A percentile compares a stretch with the other conserved stretches of the same genome.
phyloP scores from a whole-genome alignment of 2,329 filamentous ascomycete species.

The Fusarium burgessii region DNA sequence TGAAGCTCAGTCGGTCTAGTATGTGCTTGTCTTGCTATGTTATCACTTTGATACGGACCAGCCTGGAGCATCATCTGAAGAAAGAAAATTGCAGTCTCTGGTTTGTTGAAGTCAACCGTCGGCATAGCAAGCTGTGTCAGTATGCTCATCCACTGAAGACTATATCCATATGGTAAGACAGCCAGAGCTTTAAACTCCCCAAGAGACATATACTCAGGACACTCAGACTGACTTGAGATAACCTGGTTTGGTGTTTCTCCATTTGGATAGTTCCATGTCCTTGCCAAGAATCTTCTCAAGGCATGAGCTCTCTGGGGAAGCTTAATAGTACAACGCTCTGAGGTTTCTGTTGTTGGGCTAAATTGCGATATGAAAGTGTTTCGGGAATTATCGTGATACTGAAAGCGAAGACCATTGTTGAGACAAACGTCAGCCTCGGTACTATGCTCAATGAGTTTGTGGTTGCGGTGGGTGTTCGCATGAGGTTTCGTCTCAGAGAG shows the following conservation, averaged over 20 bases:
- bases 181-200: slow-evolving; percentile 63
- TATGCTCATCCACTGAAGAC: slow-evolving; percentile 40
- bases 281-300: slow-evolving; percentile 33
- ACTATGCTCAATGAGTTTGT: background rate
- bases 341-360: background rate
- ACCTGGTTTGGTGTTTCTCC: slow-evolving; percentile 60
- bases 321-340: slow-evolving; percentile 27
- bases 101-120: slow-evolving; percentile 41
- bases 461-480: slow-evolving; percentile 16
- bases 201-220: slow-evolving; percentile 61
- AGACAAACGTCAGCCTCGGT: slow-evolving; percentile 35
- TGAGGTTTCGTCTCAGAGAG: slow-evolving; percentile 40
- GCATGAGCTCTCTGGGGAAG: slow-evolving; percentile 17
- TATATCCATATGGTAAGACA: slow-evolving; percentile 27
- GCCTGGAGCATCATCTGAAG: slow-evolving; percentile 42
- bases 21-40: slow-evolving; percentile 7
- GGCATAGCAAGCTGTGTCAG: slow-evolving; percentile 41
- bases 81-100: slow-evolving; percentile 30
- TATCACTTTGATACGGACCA: background rate
- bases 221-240: slow-evolving; percentile 61
- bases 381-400: slow-evolving; percentile 26
- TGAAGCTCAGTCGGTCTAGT: background rate
- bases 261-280: slow-evolving; percentile 1
- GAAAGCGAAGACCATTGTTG: slow-evolving; percentile 41
- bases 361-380: slow-evolving; percentile 3